Percentiles rank a stretch among this genome's conserved stretches.
phyloP scores from a whole-genome alignment of 768 basidiomycete species.

The Dioszegia aurantiaca region DNA sequence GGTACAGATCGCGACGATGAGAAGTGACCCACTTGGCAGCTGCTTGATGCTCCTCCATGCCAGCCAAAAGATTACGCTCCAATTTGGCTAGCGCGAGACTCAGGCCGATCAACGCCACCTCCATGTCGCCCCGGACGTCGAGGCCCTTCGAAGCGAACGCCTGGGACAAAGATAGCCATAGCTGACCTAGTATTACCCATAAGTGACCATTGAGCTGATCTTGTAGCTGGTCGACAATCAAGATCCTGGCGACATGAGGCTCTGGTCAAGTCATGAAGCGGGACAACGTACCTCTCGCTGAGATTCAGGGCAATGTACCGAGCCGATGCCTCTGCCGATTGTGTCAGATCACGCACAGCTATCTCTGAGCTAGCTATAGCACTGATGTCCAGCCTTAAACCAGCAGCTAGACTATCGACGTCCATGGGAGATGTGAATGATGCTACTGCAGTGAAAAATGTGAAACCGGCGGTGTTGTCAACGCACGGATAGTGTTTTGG shows the following conservation, averaged over 20 bases:
- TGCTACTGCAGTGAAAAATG: not conserved
- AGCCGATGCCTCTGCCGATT: conserved; percentile 6
- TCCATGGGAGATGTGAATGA: conserved; percentile 2
- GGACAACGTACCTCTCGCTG: conserved; percentile 26
- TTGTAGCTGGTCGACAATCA: conserved; percentile 5
- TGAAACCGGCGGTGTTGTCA: not conserved
- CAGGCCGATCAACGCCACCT: conserved; percentile 26
- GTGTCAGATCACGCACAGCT: not conserved
- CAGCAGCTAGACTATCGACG: not conserved
- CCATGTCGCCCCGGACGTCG: conserved; percentile 10
- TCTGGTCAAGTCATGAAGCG: too few relatives aligned
- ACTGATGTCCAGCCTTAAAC: not conserved
- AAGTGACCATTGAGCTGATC: not conserved
- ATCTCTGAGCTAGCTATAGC: not conserved
- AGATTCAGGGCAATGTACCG: conserved; percentile 34
- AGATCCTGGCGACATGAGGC: too few relatives aligned
- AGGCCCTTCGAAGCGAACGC: conserved; percentile 14
- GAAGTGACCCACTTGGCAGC: conserved; percentile 64
- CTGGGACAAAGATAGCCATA: conserved; percentile 20
- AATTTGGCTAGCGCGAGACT: conserved; percentile 62
- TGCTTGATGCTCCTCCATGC: conserved; percentile 67
- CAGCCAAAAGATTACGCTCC: conserved; percentile 80
- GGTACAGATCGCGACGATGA: too few relatives aligned
- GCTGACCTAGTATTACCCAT: conserved; percentile 15
- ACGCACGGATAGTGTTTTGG: not conserved